These are phyloP conservation scores for Musa beccarii DNA, from an alignment of 176 grass and related monocot species.

Conservation along the genomic window DNA sequence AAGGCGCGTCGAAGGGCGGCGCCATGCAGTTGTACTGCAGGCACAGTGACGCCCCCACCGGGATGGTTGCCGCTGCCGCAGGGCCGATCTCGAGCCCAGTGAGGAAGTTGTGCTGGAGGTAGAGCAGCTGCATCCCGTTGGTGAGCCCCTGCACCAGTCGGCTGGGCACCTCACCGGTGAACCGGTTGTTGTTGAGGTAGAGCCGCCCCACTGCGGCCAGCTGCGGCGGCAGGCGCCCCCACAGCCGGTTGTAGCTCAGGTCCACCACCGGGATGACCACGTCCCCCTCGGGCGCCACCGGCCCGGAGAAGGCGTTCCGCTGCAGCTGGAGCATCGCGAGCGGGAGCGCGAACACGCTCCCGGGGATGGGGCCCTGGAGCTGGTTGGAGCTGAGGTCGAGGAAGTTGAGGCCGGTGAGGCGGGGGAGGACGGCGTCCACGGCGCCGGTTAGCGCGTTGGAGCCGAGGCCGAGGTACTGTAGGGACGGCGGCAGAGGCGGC, in stretches of 20 bases:
- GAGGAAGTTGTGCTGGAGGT: conserved; percentile 20
- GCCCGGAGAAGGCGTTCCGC: conserved; percentile 7
- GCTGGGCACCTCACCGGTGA: conserved; percentile 1
- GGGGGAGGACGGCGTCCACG: conserved; percentile 1
- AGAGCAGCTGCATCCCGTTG: conserved; percentile 16
- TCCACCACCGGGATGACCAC: conserved; percentile 13
- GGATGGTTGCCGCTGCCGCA: background rate
- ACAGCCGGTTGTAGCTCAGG: conserved; percentile 12
- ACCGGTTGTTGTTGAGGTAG: conserved; percentile 11
- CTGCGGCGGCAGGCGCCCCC: background rate
- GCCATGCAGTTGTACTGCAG: conserved; percentile 20
- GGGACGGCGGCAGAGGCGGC: conserved; percentile 3
- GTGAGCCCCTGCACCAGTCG: conserved; percentile 10
- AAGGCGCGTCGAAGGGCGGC: background rate
- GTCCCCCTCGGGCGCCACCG: background rate
- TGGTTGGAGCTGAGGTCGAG: conserved; percentile 4
- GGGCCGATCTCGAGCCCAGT: conserved; percentile 1
- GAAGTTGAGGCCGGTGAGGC: conserved; percentile 8
- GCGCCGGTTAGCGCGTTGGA: conserved; percentile 2
- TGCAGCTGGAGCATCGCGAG: conserved; percentile 2
- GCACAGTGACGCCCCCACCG: conserved; percentile 3
- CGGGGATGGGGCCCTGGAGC: conserved; percentile 9
- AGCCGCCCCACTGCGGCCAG: conserved; percentile 1
- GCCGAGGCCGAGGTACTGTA: conserved; percentile 9
- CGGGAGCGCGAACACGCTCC: conserved; percentile 9